Evolutionary conservation across 2,329 filamentous ascomycete genomes (phyloP), one percentile per base, ranked within the genome.

Genomic region (Stachybotrys chartarum): DNA sequence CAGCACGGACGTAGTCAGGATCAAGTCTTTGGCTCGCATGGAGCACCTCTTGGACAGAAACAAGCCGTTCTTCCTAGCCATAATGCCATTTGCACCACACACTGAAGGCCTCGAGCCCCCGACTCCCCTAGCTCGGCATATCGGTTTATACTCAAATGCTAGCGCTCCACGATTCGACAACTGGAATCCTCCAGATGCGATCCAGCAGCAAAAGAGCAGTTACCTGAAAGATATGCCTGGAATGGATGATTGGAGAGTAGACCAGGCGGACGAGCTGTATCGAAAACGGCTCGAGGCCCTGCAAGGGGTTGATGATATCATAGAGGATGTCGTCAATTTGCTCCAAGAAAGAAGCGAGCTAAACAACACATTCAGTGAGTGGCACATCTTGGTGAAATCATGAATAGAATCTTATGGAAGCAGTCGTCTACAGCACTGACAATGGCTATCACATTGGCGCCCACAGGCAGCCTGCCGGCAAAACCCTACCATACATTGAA

Each of bases 391-490:
- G 7, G n/a, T n/a, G 10, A 14, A 8, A 47, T 47, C 16, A 8
- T 47, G 7, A 12, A 12, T 44, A 5, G n/a, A 3, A 14, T 10
- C 14, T 3, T 7, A 18, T 12, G 4, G 3, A 39, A n/a, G 77
- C 59, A 56, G 56, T 81, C 35, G 70, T 81, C 50, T 81, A 77
- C 63, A 78, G 76, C 1, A 71, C 74, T 0, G 78, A 81, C 60
- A 81, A 81, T 54, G 78, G 79, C 1, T 81, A 74, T 63, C 79
- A 81, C 55, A 77, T 81, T 53, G 71, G 75, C 14, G 76, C 80
- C 54, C 78, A 82, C 58, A 74, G 79, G 3, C 64, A 81, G 50
- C 72, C 71, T 6, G 76, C 78, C 2, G 79, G 79, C 1, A 82
- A 82, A 60, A 70, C 73, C 18, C 78, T 77, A 42, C 75, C 74